A percentile compares a stretch with the other conserved stretches of the same genome.
phyloP scores from a whole-genome alignment of 208 protist species.

The Acanthamoeba healyi region DNA sequence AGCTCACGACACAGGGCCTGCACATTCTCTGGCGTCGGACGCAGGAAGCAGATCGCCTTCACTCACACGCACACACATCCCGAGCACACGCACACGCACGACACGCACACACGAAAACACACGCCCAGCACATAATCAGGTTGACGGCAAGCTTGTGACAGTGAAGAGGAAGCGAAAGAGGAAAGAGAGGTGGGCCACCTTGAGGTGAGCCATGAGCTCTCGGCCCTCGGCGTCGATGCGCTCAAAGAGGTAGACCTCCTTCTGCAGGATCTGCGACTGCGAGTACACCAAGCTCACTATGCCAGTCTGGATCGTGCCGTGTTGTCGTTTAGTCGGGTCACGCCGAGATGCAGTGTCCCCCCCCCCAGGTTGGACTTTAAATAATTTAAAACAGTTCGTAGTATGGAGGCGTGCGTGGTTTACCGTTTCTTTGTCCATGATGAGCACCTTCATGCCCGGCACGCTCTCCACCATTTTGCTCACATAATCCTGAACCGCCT shows the following conservation, averaged over 20 bases:
- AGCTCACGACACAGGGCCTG: conserved; percentile 93
- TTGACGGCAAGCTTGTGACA: not conserved
- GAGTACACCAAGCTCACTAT: conserved; percentile 96
- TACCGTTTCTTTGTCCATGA: conserved; percentile 95
- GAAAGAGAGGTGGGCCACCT: conserved; percentile 46
- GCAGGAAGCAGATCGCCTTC: conserved; percentile 84
- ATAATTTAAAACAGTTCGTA: no score
- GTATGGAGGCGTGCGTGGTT: no score
- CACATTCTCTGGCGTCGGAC: conserved; percentile 94
- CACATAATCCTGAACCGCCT: conserved; percentile 87
- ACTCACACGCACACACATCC: not conserved
- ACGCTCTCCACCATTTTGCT: conserved; percentile 86
- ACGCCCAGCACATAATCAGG: not conserved
- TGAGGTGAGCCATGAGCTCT: conserved; percentile 95
- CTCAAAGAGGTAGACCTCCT: conserved; percentile 97
- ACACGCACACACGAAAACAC: not conserved
- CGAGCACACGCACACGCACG: not conserved
- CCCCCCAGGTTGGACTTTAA: no score
- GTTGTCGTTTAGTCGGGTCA: no score
- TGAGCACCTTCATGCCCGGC: conserved; percentile 95
- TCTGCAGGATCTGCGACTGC: conserved; percentile 95
- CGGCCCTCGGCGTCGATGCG: conserved; percentile 90
- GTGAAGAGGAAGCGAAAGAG: not conserved
- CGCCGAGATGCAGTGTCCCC: no score
- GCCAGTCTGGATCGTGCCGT: conserved; percentile 89